These are phyloP conservation scores for Rauvolfia tetraphylla DNA, from an alignment of 257 asterid species.

Conservation along the genomic window DNA sequence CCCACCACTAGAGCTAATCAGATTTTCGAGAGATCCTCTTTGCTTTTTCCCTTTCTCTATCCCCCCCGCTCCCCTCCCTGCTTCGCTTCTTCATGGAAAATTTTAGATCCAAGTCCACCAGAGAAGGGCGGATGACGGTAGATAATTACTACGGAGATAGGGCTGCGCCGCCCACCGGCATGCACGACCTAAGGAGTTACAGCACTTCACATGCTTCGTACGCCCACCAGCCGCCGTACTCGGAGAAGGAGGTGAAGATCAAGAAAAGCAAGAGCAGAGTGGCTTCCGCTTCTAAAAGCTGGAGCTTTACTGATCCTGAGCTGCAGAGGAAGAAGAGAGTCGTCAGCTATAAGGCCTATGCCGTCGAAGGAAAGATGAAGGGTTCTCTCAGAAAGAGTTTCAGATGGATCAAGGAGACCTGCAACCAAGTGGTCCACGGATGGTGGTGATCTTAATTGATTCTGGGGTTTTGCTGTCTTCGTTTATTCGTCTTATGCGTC, in stretches of 20 bases:
- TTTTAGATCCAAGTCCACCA: conserved; percentile 39
- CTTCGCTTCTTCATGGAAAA: conserved; percentile 27
- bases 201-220: conserved; percentile 45
- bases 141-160: conserved; percentile 10
- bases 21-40: conserved; percentile 12
- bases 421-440: conserved; percentile 57
- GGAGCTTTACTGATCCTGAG: conserved; percentile 60
- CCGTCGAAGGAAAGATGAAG: conserved; percentile 67
- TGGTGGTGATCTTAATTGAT: conserved; percentile 37
- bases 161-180: conserved; percentile 15
- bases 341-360: conserved; percentile 57
- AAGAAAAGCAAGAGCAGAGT: conserved; percentile 50
- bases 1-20: background rate
- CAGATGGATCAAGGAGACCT: conserved; percentile 70
- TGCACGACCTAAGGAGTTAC: conserved; percentile 64
- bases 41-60: background rate
- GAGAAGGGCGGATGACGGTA: conserved; percentile 25
- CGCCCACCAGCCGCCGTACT: conserved; percentile 7
- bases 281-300: conserved; percentile 32
- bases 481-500: background rate
- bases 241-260: conserved; percentile 36
- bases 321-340: conserved; percentile 78
- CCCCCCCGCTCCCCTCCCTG: background rate
- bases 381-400: conserved; percentile 66
- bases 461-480: background rate